Evolutionary conservation across 345 rosid species (phyloP).

Genomic region (Carallia brachiata): DNA sequence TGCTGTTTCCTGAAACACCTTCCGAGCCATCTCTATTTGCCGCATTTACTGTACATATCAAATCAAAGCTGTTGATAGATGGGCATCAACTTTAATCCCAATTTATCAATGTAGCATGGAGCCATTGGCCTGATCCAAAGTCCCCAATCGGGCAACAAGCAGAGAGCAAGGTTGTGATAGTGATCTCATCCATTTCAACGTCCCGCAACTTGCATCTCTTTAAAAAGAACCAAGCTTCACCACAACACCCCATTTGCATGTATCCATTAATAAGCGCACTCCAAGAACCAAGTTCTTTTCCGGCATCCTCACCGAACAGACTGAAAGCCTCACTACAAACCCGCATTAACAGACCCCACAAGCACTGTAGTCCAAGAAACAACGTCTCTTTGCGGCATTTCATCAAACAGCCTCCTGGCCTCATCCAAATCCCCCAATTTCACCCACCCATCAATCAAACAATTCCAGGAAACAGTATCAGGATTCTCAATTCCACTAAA

Average conservation of each 20-base stretch:
- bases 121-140: constrained; percentile 30
- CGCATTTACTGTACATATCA: constrained; percentile 29
- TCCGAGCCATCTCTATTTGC: constrained; percentile 21
- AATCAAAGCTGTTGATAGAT: constrained; percentile 24
- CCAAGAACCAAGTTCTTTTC: constrained; percentile 29
- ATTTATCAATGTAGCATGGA: constrained; percentile 13
- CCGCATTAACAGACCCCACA: constrained; percentile 19
- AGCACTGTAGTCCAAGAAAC: constrained; percentile 25
- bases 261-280: constrained; percentile 22
- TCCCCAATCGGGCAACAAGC: constrained; percentile 27
- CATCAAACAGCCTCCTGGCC: constrained; percentile 24
- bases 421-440: constrained; percentile 19
- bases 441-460: constrained; percentile 24
- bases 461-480: constrained; percentile 27
- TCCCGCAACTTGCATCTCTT: constrained; percentile 22
- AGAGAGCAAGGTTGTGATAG: constrained; percentile 18
- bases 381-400: constrained; percentile 32
- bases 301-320: constrained; percentile 22
- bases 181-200: constrained; percentile 16
- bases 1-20: constrained; percentile 8
- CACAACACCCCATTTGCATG: constrained; percentile 14
- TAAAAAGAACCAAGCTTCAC: constrained; percentile 17
- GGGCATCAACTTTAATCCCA: constrained; percentile 17
- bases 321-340: constrained; percentile 14
- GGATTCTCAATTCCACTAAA: constrained; percentile 21